These are phyloP conservation scores for Metroxylon sagu DNA, from an alignment of 176 grass and related monocot species.

Conservation along the genomic window DNA sequence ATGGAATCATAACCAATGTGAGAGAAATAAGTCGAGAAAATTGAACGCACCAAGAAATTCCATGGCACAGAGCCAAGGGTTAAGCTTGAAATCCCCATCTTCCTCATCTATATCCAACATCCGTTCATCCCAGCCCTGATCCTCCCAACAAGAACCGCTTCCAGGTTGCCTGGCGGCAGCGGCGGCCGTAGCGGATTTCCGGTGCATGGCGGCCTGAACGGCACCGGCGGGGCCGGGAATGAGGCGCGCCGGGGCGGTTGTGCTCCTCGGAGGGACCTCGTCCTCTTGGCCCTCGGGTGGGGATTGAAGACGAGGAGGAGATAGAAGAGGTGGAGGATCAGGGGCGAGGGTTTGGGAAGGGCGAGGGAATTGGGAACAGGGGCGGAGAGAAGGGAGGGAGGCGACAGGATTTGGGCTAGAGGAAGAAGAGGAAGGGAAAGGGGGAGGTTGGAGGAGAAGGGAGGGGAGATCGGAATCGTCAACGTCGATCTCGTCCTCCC, in stretches of 20 bases:
- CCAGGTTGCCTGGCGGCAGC: too few species aligned
- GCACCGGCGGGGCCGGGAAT: slow-evolving; percentile 36
- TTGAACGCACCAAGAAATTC: slow-evolving; percentile 43
- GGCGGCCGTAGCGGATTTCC: background rate
- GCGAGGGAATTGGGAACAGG: background rate
- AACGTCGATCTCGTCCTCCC: slow-evolving; percentile 46
- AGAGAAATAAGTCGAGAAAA: too few species aligned
- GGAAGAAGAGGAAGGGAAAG: slow-evolving; percentile 6
- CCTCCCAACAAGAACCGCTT: background rate
- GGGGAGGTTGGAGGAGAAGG: background rate
- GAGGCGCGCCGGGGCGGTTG: background rate
- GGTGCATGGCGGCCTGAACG: slow-evolving; percentile 22
- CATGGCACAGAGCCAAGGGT: slow-evolving; percentile 56
- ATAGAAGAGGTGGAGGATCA: background rate
- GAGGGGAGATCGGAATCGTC: slow-evolving; percentile 47
- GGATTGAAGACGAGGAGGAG: background rate
- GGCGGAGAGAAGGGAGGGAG: background rate
- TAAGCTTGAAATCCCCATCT: slow-evolving; percentile 48
- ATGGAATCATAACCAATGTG: background rate
- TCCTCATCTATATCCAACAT: slow-evolving; percentile 7
- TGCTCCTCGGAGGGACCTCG: too few species aligned
- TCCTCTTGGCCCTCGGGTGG: background rate
- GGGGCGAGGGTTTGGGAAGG: background rate
- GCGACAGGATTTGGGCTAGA: background rate
- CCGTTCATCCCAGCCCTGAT: background rate